Percentiles rank a stretch among this genome's conserved stretches.
Conservation (phyloP, 163 green algal species). For the Trebouxia gelatinosa region DNA sequence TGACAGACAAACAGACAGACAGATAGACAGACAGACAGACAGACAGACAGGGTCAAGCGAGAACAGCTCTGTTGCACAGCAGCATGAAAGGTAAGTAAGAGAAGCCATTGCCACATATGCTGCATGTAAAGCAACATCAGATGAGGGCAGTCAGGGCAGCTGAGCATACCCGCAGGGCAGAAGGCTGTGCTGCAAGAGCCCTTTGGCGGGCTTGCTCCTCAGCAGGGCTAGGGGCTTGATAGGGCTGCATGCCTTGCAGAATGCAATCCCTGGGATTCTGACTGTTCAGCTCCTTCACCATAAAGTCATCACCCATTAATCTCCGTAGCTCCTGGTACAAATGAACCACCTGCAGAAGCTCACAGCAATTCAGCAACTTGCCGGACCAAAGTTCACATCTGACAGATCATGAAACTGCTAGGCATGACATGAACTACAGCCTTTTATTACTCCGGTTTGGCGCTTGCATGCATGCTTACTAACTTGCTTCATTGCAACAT, state of each 20-base stretch:
- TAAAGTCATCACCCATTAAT: slow-evolving; percentile 22
- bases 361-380: too few species aligned
- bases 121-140: too few species aligned
- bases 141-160: too few species aligned
- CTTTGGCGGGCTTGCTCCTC: slow-evolving; percentile 23
- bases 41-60: not conserved
- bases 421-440: too few species aligned
- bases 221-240: not conserved
- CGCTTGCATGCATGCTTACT: too few species aligned
- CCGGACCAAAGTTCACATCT: too few species aligned
- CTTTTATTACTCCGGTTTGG: too few species aligned
- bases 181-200: not conserved
- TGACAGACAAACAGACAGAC: not conserved
- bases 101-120: too few species aligned
- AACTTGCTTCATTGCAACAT: too few species aligned
- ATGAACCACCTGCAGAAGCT: slow-evolving; percentile 25
- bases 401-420: too few species aligned
- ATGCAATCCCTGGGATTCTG: not conserved
- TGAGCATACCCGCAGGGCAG: slow-evolving; percentile 13
- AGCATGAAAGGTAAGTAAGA: too few species aligned
- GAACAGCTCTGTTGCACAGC: too few species aligned
- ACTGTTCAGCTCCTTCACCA: slow-evolving; percentile 23
- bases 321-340: slow-evolving; percentile 34
- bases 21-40: not conserved
- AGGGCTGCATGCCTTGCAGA: slow-evolving; percentile 33